Conservation (phyloP, 2,329 filamentous ascomycete genomes). For the Exophiala viscosa region DNA sequence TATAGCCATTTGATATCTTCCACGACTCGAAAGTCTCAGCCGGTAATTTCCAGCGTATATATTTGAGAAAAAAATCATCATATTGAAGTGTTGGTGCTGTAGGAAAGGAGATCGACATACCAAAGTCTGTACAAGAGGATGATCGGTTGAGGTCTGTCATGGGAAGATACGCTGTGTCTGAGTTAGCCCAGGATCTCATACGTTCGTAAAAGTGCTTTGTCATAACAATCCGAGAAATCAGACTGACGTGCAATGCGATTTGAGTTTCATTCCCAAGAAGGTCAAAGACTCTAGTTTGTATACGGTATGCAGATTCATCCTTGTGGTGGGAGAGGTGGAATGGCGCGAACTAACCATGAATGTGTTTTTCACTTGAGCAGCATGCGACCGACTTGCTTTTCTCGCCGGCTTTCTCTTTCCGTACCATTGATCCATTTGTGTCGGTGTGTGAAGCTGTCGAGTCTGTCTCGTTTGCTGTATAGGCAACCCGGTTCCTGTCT, state of each 20-base stretch:
- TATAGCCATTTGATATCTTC: constrained; percentile 84
- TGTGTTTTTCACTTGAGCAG: too few species aligned
- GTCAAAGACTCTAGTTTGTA: constrained; percentile 96
- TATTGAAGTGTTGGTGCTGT: constrained; percentile 33
- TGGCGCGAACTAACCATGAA: background rate
- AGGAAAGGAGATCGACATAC: constrained; percentile 15
- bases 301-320: constrained; percentile 29
- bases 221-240: constrained; percentile 54
- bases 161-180: too few species aligned
- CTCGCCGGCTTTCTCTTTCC: too few species aligned
- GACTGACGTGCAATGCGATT: constrained; percentile 83
- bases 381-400: too few species aligned
- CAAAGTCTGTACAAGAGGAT: background rate
- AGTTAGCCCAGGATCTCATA: too few species aligned
- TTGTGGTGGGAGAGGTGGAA: background rate
- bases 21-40: constrained; percentile 68
- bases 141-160: background rate
- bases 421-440: too few species aligned
- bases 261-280: constrained; percentile 74
- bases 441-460: too few species aligned
- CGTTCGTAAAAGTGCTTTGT: background rate
- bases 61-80: constrained; percentile 59
- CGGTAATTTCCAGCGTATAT: constrained; percentile 95
- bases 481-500: too few species aligned
- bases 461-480: too few species aligned